These are phyloP conservation scores for Colletotrichum siamense DNA, from an alignment of 2,329 filamentous ascomycete genomes.

Conservation along the genomic window DNA sequence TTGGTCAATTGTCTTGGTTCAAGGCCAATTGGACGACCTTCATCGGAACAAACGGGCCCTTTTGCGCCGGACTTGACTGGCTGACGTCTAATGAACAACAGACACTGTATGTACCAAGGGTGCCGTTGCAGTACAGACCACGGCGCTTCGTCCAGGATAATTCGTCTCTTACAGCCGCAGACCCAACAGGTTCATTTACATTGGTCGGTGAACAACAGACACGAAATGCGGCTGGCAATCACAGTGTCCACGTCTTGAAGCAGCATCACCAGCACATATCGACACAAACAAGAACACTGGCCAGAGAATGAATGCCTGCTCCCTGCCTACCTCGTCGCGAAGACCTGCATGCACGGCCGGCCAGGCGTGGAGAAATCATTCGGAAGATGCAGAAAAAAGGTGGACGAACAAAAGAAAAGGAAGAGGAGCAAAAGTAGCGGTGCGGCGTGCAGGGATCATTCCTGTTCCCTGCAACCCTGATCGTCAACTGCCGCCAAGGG, in stretches of 20 bases:
- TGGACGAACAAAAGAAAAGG: constrained; percentile 13
- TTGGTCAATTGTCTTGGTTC: background rate
- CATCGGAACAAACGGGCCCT: background rate
- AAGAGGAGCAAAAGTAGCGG: constrained; percentile 18
- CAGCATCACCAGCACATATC: background rate
- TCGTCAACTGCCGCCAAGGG: constrained; percentile 24
- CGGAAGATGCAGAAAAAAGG: constrained; percentile 8
- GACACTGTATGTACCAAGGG: background rate
- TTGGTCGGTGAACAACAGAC: background rate
- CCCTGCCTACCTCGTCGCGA: background rate
- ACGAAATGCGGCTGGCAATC: background rate
- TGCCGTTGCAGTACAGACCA: background rate
- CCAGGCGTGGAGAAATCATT: constrained; percentile 15
- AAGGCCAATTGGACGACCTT: background rate
- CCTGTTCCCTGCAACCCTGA: constrained; percentile 22
- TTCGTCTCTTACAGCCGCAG: background rate
- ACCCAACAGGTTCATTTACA: background rate
- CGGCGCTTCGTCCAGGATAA: background rate
- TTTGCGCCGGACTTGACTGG: background rate
- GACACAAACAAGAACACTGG: background rate
- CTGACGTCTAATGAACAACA: background rate
- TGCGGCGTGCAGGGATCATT: constrained; percentile 16
- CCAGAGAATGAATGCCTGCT: background rate
- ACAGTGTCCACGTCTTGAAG: background rate
- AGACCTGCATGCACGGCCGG: constrained; percentile 14